Percentiles rank a stretch among this genome's conserved stretches.
phyloP scores from a whole-genome alignment of 176 grass and related monocot species.

The Ananas comosus region DNA sequence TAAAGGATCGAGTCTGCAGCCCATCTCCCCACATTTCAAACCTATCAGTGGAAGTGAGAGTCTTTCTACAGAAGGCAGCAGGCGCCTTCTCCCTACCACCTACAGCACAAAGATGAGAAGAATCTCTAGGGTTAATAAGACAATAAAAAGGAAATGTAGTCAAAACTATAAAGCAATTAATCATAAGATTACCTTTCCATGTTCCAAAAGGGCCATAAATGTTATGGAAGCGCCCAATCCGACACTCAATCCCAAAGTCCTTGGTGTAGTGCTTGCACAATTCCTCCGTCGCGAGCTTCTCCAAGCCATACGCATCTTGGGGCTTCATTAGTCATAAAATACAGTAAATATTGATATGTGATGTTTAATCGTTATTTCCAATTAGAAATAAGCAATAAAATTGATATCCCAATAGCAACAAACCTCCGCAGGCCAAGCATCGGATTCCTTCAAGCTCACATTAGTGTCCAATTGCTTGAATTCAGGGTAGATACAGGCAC shows the following conservation, averaged over 20 bases:
- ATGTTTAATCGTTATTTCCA: not conserved
- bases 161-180: not conserved
- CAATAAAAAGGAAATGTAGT: not conserved
- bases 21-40: constrained; percentile 96
- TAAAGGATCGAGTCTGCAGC: constrained; percentile 75
- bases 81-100: constrained; percentile 87
- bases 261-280: constrained; percentile 99
- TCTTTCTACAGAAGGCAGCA: constrained; percentile 79
- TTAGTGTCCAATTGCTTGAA: constrained; percentile 89
- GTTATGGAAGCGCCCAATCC: constrained; percentile 85
- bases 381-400: not conserved
- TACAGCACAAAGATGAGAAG: constrained; percentile 12
- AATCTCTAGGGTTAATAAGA: not conserved
- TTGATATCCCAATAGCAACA: constrained; percentile 2
- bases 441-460: constrained; percentile 85
- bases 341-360: constrained; percentile 6
- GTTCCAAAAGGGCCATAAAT: constrained; percentile 95
- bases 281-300: constrained; percentile 92
- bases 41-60: constrained; percentile 56
- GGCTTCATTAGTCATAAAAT: constrained; percentile 35
- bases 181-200: constrained; percentile 65
- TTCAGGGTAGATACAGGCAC: constrained; percentile 85
- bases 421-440: constrained; percentile 91
- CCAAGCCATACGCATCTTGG: constrained; percentile 97
- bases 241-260: constrained; percentile 84